These are phyloP conservation scores for Atkinsonella texensis DNA, from an alignment of 2,329 filamentous ascomycete species.

Conservation along the genomic window DNA sequence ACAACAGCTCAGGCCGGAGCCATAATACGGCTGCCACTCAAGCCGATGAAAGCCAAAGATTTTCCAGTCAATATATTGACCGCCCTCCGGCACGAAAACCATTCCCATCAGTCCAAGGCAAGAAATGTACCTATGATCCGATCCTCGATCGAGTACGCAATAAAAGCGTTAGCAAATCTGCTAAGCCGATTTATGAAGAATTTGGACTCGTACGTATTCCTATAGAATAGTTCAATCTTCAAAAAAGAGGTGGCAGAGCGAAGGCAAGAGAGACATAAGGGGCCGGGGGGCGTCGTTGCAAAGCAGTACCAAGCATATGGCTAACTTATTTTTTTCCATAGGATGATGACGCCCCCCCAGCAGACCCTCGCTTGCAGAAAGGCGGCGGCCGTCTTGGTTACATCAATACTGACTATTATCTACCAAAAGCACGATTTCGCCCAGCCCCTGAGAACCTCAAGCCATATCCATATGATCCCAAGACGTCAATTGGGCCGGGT, in stretches of 20 bases:
- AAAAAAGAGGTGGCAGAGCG: constrained; percentile 7
- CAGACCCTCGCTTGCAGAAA: constrained; percentile 71
- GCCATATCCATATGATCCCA: constrained; percentile 69
- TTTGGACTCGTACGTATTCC: constrained; percentile 54
- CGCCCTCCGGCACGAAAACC: constrained; percentile 47
- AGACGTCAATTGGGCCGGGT: constrained; percentile 75
- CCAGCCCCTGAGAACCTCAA: constrained; percentile 68
- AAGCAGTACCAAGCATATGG: constrained; percentile 26
- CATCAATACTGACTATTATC: constrained; percentile 58
- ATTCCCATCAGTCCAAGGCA: constrained; percentile 38
- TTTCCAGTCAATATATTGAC: constrained; percentile 22
- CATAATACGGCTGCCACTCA: constrained; percentile 12
- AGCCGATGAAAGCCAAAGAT: constrained; percentile 21
- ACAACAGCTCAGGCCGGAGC: constrained; percentile 18
- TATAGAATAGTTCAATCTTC: constrained; percentile 23
- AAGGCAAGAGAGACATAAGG: neutral
- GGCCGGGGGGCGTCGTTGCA: constrained; percentile 49
- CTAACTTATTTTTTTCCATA: constrained; percentile 44
- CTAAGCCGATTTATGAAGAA: constrained; percentile 50
- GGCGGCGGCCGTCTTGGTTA: constrained; percentile 49
- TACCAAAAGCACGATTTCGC: constrained; percentile 58
- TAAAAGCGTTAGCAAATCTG: constrained; percentile 40
- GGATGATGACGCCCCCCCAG: constrained; percentile 67
- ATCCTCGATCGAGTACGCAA: constrained; percentile 37
- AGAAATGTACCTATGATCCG: constrained; percentile 51